Base-by-base conservation (phyloP, 1,139 yeast species). In the Taphrina sp. region DNA sequence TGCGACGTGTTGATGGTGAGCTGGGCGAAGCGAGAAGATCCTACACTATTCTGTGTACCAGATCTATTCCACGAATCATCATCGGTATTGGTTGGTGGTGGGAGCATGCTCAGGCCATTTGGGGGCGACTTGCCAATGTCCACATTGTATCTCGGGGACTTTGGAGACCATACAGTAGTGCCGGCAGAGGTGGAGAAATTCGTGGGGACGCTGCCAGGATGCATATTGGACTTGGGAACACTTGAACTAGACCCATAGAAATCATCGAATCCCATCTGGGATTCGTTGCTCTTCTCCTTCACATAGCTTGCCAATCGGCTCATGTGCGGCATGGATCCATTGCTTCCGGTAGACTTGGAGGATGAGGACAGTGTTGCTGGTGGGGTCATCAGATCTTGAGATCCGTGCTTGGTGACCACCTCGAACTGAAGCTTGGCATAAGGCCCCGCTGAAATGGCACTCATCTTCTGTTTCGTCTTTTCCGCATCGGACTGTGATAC, bases 271-370 rank as follows among this genome's bases (percentile, higher is more conserved):
- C 54, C 46, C 28, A 49, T 22, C 24, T 45, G 52, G 14, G 44
- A 33, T 5, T 49, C 54, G 38, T 31, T 43, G 17, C 39, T 38
- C 34, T 37, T 38, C n/a, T 49, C 54, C 54, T 49, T 49, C 34
- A 49, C 54, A 26, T 49, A 49, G 39, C 54, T 49, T 19, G 54
- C 36, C 8, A 49, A 34, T 2, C 54, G 54, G 17, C 54, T 49
- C 38, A 43, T 43, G 1, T 49, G 54, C 14, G 44, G 54, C 54
- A 49, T 38, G 31, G 54, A 49, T 3, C 54, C 54, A 14, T 33
- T 39, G 37, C 54, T 49, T 2, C 46, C 46, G 4, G 54, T 39
- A n/a, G 54, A 49, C n/a, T 41, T 29, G 10, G 46, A 38, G 39
- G 46, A 38, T 17, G 54, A 29, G n/a, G 54, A 49, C 8, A 49